Conservation (phyloP, 1,139 yeast genomes). For the Debaryomyces fabryi region DNA sequence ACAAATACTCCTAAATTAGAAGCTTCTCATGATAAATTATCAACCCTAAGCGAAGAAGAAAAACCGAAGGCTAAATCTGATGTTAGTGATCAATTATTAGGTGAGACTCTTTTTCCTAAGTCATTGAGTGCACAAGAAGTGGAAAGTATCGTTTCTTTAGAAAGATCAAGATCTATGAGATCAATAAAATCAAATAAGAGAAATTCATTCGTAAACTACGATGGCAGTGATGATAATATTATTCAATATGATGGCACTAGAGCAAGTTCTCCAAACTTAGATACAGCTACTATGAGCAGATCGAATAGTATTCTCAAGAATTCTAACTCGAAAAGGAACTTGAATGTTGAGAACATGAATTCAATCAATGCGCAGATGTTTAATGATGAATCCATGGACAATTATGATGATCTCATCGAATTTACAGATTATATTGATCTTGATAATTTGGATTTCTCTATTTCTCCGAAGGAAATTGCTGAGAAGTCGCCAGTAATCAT, state of each 20-base stretch:
- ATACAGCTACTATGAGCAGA: slow-evolving; percentile 20
- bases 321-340: slow-evolving; percentile 11
- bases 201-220: slow-evolving; percentile 47
- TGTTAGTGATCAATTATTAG: slow-evolving; percentile 33
- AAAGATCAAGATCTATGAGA: slow-evolving; percentile 64
- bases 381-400: slow-evolving; percentile 12
- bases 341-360: slow-evolving; percentile 16
- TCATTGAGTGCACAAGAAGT: slow-evolving; percentile 67
- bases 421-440: slow-evolving; percentile 69
- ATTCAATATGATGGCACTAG: slow-evolving; percentile 32
- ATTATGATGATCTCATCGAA: slow-evolving; percentile 43
- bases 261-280: slow-evolving; percentile 16
- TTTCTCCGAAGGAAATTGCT: slow-evolving; percentile 18
- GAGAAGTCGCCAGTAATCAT: slow-evolving; percentile 3
- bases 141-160: slow-evolving; percentile 72
- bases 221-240: slow-evolving; percentile 51
- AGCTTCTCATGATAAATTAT: not conserved
- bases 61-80: slow-evolving; percentile 11
- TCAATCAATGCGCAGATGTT: slow-evolving; percentile 18
- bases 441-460: slow-evolving; percentile 43
- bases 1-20: not conserved
- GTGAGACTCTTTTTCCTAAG: slow-evolving; percentile 75
- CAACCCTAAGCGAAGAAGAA: slow-evolving; percentile 6
- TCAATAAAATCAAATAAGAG: slow-evolving; percentile 48
- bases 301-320: slow-evolving; percentile 58